Evolutionary conservation across 1,139 yeast species (phyloP), one percentile per base, ranked within the genome.

Genomic region (Yamadazyma spencermartinsiae): DNA sequence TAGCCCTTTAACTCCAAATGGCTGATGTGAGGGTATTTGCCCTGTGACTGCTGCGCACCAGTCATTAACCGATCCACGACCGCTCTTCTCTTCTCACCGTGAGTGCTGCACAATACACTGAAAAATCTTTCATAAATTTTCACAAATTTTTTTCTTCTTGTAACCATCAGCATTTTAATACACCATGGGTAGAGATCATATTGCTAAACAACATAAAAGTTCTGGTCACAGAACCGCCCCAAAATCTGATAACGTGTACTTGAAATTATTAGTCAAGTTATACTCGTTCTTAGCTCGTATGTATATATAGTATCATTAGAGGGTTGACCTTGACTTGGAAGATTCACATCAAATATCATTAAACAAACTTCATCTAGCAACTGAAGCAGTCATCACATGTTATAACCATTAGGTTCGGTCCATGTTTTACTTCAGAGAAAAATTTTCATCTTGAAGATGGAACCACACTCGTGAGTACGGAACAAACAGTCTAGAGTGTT

Each of bases 201-300:
- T 86, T 76, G 73, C 82, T 72, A 90, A 89, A 77, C 97, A 89
- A 78, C 98, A 92, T 85, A 80, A 79, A 71, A 87, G 90, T 79
- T 78, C 84, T 61, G 85, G 96, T 74, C 95, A 88, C 87, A 90
- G 99, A 80, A 78, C 85, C 68, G 97, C 97, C 74, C 99, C 98
- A 78, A 89, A 89, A 82, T 90, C 98, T 58, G 96, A 92, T 79
- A 94, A 92, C 72, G 96, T 90, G 76, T 92, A 94, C 96, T 82
- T 92, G 79, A 86, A 85, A 77, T 77, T 92, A 71, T 85, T 92
- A 77, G 98, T 92, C 73, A 90, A 90, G 84, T 82, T 92, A 65
- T 92, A 90, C 87, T 77, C 97, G 68, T 94, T 88, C 95, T 82
- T 92, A 77, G 97, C 98, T 79, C 97, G 98, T 86, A 86, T 76